Percentiles rank a stretch among this genome's conserved stretches.
Conservation (phyloP, 2,329 filamentous ascomycete species). For the Zelopaecilomyces penicillatus region DNA sequence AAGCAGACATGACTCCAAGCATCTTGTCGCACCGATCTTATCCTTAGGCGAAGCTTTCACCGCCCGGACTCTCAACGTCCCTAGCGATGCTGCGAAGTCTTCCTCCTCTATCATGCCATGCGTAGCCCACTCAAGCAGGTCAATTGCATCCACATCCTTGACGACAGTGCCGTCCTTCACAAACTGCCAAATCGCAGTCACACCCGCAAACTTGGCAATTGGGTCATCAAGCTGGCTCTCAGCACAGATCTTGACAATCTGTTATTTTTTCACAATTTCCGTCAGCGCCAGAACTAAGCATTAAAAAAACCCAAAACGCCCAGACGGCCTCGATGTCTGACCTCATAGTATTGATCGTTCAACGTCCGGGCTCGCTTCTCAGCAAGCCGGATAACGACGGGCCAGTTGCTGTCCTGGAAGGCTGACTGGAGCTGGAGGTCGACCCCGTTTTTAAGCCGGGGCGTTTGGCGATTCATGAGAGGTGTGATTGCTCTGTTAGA, state of each 20-base stretch:
- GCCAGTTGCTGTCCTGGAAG: conserved; percentile 48
- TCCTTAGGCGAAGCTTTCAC: conserved; percentile 46
- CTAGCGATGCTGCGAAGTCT: conserved; percentile 40
- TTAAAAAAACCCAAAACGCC: neutral
- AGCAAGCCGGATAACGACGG: conserved; percentile 40
- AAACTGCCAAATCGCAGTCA: conserved; percentile 36
- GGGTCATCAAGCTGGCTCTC: conserved; percentile 45
- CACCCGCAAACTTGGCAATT: conserved; percentile 34
- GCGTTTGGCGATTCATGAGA: conserved; percentile 26
- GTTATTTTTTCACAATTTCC: conserved; percentile 19
- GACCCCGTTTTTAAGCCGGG: conserved; percentile 39
- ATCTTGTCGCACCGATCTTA: conserved; percentile 31
- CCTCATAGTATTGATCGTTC: conserved; percentile 50
- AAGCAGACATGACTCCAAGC: conserved; percentile 44
- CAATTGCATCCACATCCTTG: conserved; percentile 42
- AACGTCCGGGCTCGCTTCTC: conserved; percentile 40
- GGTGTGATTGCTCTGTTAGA: neutral
- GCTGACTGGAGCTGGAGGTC: conserved; percentile 48
- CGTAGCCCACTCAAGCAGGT: conserved; percentile 49
- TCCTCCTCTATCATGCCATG: conserved; percentile 27
- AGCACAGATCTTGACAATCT: conserved; percentile 42
- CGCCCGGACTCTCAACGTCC: conserved; percentile 39
- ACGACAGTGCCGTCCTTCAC: conserved; percentile 37
- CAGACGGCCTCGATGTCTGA: conserved; percentile 18
- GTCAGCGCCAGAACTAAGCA: neutral